Evolutionary conservation across 306 rosid species (phyloP), one percentile per base, ranked within the genome.

Genomic region (Quercus mongolica): DNA sequence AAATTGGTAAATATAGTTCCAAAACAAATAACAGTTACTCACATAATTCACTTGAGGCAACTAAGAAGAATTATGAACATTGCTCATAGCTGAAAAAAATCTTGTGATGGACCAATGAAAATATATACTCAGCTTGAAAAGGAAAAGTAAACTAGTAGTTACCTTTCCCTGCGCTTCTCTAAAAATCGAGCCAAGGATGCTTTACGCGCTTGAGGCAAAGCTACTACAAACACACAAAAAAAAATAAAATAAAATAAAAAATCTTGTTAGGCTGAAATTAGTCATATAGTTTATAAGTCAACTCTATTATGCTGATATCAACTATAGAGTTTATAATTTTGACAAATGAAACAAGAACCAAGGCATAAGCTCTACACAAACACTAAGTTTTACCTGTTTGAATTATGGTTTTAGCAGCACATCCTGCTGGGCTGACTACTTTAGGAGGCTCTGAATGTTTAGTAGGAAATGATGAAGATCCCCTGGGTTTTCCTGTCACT

Each of bases 101-200:
- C 17, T 9, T 2, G 20, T 7, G 20, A 35, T 35, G 15, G 26
- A 67, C 44, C 10, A 33, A 63, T 14, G 1, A 63, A 63, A 63
- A 1, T 8, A 35, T 33, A 68, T 33, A 35, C 15, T 19, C 18
- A n/a, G 17, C 8, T 1, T 68, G 28, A 68, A 31, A 65, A 19
- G 26, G 51, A 68, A 68, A 67, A 67, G 51, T 31, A 38, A 69
- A 76, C 2, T 8, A 76, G 20, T 17, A 79, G 12, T 83, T 89
- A 96, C 99, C 99, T 92, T 83, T 90, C 98, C 86, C 87, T 93
- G 84, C 99, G 95, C 91, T 96, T 96, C 91, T 93, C 97, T 76
- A 96, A 83, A 80, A 93, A 96, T n/a, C 99, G 86, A 77, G 93
- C 86, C 88, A 96, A 85, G 21, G 99, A 93, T 84, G 99, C 98